phyloP scores from a whole-genome alignment of 2,329 filamentous ascomycete species.

The Helotiales sp. region DNA sequence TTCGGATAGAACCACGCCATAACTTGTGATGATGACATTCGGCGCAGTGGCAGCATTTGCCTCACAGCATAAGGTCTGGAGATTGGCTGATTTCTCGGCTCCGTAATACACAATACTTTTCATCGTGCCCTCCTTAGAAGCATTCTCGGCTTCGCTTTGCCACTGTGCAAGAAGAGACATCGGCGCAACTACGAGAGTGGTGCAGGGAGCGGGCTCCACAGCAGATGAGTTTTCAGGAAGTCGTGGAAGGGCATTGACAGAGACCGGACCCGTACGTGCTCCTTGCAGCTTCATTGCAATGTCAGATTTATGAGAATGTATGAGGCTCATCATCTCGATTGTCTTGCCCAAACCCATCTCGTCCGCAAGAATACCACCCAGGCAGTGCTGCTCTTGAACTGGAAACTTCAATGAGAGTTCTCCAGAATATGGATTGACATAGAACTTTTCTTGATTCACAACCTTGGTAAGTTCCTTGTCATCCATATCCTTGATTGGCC shows the following conservation, averaged over 20 bases:
- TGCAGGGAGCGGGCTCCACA: slow-evolving; percentile 76
- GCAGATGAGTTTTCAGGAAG: slow-evolving; percentile 61
- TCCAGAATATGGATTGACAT: slow-evolving; percentile 96
- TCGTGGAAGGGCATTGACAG: slow-evolving; percentile 66
- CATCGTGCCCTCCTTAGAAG: slow-evolving; percentile 81
- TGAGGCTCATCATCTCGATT: slow-evolving; percentile 94
- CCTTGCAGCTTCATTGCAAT: slow-evolving; percentile 49
- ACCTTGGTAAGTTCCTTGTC: slow-evolving; percentile 74
- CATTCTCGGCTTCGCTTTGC: slow-evolving; percentile 93
- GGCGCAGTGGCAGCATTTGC: slow-evolving; percentile 77
- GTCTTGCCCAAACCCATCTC: slow-evolving; percentile 99
- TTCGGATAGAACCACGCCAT: slow-evolving; percentile 89
- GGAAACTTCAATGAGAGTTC: slow-evolving; percentile 92
- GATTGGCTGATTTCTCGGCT: slow-evolving; percentile 77
- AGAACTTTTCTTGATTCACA: slow-evolving; percentile 74
- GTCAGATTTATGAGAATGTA: slow-evolving; percentile 80
- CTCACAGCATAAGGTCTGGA: slow-evolving; percentile 78
- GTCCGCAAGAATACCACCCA: slow-evolving; percentile 91
- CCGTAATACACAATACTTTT: slow-evolving; percentile 93
- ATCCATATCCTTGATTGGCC: slow-evolving; percentile 87
- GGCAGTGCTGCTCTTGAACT: slow-evolving; percentile 89
- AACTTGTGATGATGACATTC: slow-evolving; percentile 92
- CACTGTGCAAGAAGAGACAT: slow-evolving; percentile 97
- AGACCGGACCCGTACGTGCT: slow-evolving; percentile 36
- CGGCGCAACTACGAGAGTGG: slow-evolving; percentile 92